Base-by-base conservation (phyloP, 192 early-diverging fungal genomes). In the Coemansia sp. region DNA sequence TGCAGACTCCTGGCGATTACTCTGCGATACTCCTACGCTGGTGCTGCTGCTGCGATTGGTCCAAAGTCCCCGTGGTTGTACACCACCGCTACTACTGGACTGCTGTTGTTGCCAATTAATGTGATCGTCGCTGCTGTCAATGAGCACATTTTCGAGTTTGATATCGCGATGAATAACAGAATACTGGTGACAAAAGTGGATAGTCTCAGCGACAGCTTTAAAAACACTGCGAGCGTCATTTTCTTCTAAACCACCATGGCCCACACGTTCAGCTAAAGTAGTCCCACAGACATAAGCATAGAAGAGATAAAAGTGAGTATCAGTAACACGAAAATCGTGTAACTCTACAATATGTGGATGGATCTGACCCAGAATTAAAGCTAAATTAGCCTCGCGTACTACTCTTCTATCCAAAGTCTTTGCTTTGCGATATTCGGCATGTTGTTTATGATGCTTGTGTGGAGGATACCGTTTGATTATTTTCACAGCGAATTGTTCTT, bases 111-210 rank as follows among this genome's bases (percentile, higher is more conserved):
- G 19, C 64, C 64, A 50, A 20, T 59, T 54, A 11, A 33, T 51
- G 6, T 42, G 21, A 0, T 25, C 51, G 11, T 65, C 71, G 62
- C 61, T 66, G 9, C 65, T 58, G 71, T 83, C 76, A n/a, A 94
- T 73, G 57, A 93, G 73, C 17, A 95, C 71, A 59, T 95, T 95
- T 68, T 95, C 94, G 19, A 95, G 88, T 75, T 96, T 98, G 66
- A 98, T 87, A 72, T 98, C 91, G 29, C 97, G 79, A 75, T 88
- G 87, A n/a, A 89, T 91, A 27, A 95, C 85, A n/a, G 85, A 87
- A 30, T 87, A 84, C 57, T 75, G 75, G 74, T 94, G 92, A 65
- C 83, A 84, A 36, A 81, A 84, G 6, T 51, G 54, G 31, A 84
- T 66, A 0, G 83, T 73, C 67, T 84, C 78, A n/a, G 68, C 66